Evolutionary conservation across 1,284 basidiomycete genomes (phyloP).

Genomic region (Papiliotrema flavescens): DNA sequence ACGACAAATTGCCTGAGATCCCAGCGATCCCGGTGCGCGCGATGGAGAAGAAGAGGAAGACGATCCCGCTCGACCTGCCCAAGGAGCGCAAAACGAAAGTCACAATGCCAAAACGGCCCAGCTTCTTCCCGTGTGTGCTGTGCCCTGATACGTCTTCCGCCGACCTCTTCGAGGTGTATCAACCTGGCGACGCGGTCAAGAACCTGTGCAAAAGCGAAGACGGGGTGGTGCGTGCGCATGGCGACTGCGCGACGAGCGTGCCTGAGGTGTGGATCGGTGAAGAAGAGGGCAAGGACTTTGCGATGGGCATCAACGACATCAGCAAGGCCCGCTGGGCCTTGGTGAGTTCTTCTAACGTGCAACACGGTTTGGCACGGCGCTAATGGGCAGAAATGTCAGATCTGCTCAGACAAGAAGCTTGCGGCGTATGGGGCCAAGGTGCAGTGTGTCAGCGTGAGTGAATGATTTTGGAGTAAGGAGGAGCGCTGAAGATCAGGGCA

Average conservation of each 20-base stretch:
- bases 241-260: conserved; percentile 66
- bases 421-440: conserved; percentile 83
- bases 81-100: conserved; percentile 12
- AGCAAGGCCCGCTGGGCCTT: conserved; percentile 86
- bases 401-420: conserved; percentile 64
- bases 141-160: conserved; percentile 62
- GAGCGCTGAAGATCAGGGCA: conserved; percentile 50
- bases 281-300: conserved; percentile 43
- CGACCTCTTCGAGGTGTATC: conserved; percentile 60
- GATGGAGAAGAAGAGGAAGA: conserved; percentile 7
- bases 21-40: neutral
- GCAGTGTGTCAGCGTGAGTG: conserved; percentile 75
- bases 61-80: neutral
- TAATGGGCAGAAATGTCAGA: conserved; percentile 72
- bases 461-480: neutral
- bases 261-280: conserved; percentile 84
- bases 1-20: neutral
- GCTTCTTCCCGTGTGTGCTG: conserved; percentile 64
- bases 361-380: conserved; percentile 3
- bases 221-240: conserved; percentile 57
- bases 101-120: conserved; percentile 40
- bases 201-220: conserved; percentile 17
- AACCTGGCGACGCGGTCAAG: conserved; percentile 22
- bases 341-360: conserved; percentile 55
- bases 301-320: conserved; percentile 72